Evolutionary conservation across 106 monocot genomes (phyloP), one percentile per base, ranked within the genome.

Genomic region (Acanthochlamys bracteata): DNA sequence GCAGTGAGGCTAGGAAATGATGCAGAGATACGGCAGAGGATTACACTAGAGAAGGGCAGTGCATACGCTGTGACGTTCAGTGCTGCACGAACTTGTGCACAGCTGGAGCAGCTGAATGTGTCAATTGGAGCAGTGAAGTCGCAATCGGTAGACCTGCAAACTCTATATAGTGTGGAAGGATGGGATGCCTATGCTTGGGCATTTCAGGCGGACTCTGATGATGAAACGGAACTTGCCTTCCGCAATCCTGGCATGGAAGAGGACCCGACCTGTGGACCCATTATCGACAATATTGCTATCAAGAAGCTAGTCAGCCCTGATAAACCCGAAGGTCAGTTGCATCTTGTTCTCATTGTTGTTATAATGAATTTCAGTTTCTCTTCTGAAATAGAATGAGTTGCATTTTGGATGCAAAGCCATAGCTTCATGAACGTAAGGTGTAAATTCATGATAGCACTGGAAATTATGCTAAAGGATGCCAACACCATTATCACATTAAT

Each of bases 191-290:
- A 96, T 60, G 70, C 91, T 1, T 81, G 87, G 80, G 82, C 90
- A 3, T 96, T 91, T 69, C 79, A 78, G 77, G 80, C 87, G 1
- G 75, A 61, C 4, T 66, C 66, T 4, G 58, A 61, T 10, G 79
- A 60, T 26, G 57, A 22, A 3, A 53, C 66, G 0, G 63, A 45
- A 58, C 59, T 94, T 54, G 70, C 61, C 0, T 94, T 94, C 72
- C 74, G 55, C 64, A 94, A 94, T 59, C 83, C 89, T 0, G 94
- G 94, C 25, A 90, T 94, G 94, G 94, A 94, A 73, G 94, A 94
- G 4, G 94, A 94, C 17, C 94, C 89, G 22, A 82, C 86, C 25
- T 96, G 96, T 39, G 96, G 96, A 3, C 96, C 96, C 61, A 77
- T 96, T 67, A 67, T 96, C 51, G 96, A 96, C 66, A 88, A 76